These are phyloP conservation scores for Macrolepiota dolichaula DNA, from an alignment of 768 basidiomycete genomes.

Conservation along the genomic window DNA sequence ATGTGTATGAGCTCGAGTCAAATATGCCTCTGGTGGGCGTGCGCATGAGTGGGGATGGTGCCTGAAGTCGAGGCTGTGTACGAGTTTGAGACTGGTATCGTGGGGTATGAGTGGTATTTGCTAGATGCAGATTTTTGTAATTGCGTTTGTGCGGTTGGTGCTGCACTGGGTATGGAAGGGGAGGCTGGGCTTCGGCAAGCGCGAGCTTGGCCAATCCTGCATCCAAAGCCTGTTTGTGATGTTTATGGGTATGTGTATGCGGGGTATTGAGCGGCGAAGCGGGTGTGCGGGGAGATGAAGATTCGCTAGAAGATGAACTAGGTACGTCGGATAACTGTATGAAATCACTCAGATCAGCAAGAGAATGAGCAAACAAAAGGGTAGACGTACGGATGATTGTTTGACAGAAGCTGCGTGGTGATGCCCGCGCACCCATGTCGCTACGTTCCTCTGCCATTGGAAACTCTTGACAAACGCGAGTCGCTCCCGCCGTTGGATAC, in stretches of 20 bases:
- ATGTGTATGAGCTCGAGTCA: conserved; percentile 3
- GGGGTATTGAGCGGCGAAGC: conserved; percentile 7
- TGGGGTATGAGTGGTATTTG: not conserved
- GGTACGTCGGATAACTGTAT: not conserved
- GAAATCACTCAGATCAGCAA: not conserved
- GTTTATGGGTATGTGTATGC: conserved; percentile 8
- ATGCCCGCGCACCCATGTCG: conserved; percentile 2
- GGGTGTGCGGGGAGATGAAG: conserved; percentile 9
- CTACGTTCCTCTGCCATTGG: conserved; percentile 18
- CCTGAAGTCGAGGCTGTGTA: not conserved
- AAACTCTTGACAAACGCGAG: conserved; percentile 47
- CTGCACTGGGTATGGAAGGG: not conserved
- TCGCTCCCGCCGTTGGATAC: conserved; percentile 45
- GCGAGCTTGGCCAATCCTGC: not conserved
- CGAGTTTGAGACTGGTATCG: not conserved
- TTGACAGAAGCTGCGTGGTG: not conserved
- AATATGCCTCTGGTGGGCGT: conserved; percentile 1
- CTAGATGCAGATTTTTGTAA: conserved; percentile 10
- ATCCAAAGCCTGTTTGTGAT: not conserved
- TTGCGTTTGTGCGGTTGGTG: not conserved
- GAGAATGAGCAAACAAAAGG: not conserved
- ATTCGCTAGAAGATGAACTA: conserved; percentile 6
- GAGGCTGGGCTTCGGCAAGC: not conserved
- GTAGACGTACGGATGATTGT: not conserved
- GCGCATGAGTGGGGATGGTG: not conserved